Evolutionary conservation across 331 rosid species (phyloP), one percentile per base, ranked within the genome.

Genomic region (Malus hybrid): DNA sequence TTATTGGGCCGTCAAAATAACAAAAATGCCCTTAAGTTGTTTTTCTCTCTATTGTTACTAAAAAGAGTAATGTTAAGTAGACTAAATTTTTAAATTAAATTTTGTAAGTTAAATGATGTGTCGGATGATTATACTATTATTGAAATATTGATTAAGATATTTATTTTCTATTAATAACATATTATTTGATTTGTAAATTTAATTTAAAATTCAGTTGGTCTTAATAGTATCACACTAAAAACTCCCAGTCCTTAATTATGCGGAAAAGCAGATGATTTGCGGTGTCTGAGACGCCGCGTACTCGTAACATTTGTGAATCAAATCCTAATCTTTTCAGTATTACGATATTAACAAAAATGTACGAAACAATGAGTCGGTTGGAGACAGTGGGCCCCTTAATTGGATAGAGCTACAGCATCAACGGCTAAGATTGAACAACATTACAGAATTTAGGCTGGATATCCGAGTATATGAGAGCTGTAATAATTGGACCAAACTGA

Each of bases 391-490:
- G 81, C 8, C 86, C 91, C 81, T 77, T 46, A 6, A 50, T 71
- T 36, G 83, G 93, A 83, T 86, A 82, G 81, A 79, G 44, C 36
- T 71, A 12, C 0, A n/a, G 3, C 20, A 48, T 34, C 5, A 5
- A 80, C 81, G 84, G 14, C 53, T 12, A 14, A 34, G 75, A 84
- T 85, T 28, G 15, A 0, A 28, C 84, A 80, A 76, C 63, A 78
- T 78, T n/a, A 63, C 74, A 28, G 19, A 22, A 22, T 26, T 52
- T 52, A 19, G 58, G 52, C 10, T 14, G 29, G 67, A 64, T 29
- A 83, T 85, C 82, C 85, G 90, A 83, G 88, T 75, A 81, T 80
- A 87, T 92, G 48, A 42, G 74, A n/a, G 61, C 63, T 50, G 80
- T 64, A 83, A 86, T 85, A 73, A 91, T 89, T 77, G 80, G 55